Evolutionary conservation across 768 basidiomycete genomes (phyloP), one percentile per base, ranked within the genome.

Genomic region (Fomitopsis serialis): DNA sequence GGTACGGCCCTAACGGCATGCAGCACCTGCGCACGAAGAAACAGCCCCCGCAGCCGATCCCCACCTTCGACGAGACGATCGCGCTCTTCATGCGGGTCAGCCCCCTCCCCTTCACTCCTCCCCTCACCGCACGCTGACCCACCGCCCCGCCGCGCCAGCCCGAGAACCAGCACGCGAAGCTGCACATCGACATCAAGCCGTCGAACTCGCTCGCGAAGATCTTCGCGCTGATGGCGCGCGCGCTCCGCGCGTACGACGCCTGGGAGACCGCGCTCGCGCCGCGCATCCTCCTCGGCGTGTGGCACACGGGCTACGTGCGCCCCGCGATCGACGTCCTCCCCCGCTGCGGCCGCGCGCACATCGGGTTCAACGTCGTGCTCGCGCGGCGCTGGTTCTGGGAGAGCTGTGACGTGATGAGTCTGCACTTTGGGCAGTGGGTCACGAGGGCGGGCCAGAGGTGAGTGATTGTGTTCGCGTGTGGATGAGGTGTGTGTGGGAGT

Each of bases 161-260:
- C 50, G 84, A 87, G 68, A 87, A 89, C 68, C 76, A 70, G 34
- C 85, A 87, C 54, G 80, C 85, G 63, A 80, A 79, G 52, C 84
- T 87, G 61, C 81, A 97, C 73, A 79, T 97, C 54, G 95, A 98
- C 67, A 89, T 96, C 64, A 98, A 98, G 70, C 79, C 86, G 23
- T 83, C 91, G 62, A 98, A 95, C 63, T 85, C 94, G 61, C 92
- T 95, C 0, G 80, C 82, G 48, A 79, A 79, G 15, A 76, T 95
- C 24, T 95, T 94, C 72, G 66, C 71, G 17, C 72, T 93, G 34
- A 90, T 95, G 81, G 77, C 88, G 70, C 67, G 69, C 37, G 73
- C 76, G 48, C 82, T 95, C 54, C 72, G 78, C 13, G 61, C 73
- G 11, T 79, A 91, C 52, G 72, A 78, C 2, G 72, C 78, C 32